A percentile compares a stretch with the other conserved stretches of the same genome.
Conservation (phyloP, 371 early-diverging fungal genomes). For the Mucor plumbeus region DNA sequence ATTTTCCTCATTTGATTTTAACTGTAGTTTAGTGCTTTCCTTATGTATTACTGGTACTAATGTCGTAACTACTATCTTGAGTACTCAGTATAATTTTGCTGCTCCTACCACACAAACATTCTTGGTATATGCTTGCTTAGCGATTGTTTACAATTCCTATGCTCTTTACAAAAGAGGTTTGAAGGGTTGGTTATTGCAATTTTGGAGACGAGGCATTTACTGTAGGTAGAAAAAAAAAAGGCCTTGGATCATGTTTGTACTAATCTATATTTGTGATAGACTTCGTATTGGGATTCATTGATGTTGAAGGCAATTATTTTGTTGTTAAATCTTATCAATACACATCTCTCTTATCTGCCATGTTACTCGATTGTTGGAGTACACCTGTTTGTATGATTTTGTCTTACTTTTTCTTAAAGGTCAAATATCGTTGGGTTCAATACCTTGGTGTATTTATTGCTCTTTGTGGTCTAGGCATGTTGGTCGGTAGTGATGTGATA, state of each 20-base stretch:
- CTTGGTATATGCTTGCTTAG: conserved; percentile 65
- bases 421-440: conserved; percentile 64
- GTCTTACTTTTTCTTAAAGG: conserved; percentile 59
- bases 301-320: conserved; percentile 82
- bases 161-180: conserved; percentile 60
- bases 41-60: conserved; percentile 76
- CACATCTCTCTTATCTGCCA: conserved; percentile 71
- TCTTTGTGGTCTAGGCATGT: conserved; percentile 66
- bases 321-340: conserved; percentile 75
- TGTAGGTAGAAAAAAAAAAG: neutral
- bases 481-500: conserved; percentile 65
- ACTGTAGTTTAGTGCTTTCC: conserved; percentile 47
- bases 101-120: conserved; percentile 72
- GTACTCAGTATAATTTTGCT: conserved; percentile 49
- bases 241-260: neutral
- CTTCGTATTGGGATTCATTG: conserved; percentile 63
- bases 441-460: conserved; percentile 67
- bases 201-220: conserved; percentile 53
- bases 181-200: conserved; percentile 50
- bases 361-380: conserved; percentile 77
- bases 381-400: conserved; percentile 71
- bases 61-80: conserved; percentile 59
- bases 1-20: neutral
- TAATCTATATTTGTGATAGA: conserved; percentile 16
- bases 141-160: conserved; percentile 64